Evolutionary conservation across 768 basidiomycete species (phyloP), one percentile per base, ranked within the genome.

Genomic region (Termitomyces sp.): DNA sequence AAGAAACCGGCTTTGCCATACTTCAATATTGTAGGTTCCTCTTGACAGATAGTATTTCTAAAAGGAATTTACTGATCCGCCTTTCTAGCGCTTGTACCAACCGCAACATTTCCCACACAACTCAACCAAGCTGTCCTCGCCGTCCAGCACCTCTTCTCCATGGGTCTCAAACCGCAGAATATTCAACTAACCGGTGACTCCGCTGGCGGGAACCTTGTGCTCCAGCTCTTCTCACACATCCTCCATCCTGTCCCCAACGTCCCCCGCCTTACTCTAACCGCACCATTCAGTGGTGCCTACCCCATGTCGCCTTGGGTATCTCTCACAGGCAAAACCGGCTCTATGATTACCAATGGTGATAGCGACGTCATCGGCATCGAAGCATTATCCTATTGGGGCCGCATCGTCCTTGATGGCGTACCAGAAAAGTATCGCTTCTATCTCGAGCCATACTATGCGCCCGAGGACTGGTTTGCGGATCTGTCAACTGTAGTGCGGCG

Each of bases 241-340:
- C 70, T 75, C 4, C 74, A 73, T 57, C 75, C 75, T 6, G 64
- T 69, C 18, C 50, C 58, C 1, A 56, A 42, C 15, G 64, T 71
- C 24, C 65, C 65, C 0, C 52, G 61, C 24, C 63, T 69, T 3
- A 62, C 63, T 1, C 63, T 69, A 20, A 38, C 63, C 7, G 53
- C 57, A 0, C 67, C 68, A 4, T 57, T 76, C 24, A 20, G 68
- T 12, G 68, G 72, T 3, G 66, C 63, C 8, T 70, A 64, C 39
- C 65, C 73, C 59, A 72, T 77, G 67, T 78, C 76, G 0, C 75
- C 73, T 1, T 73, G 71, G 71, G 64, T 68, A 12, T 65, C 68
- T 7, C 65, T 70, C 44, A 65, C 64, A 3, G 55, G 63, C 13
- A 54, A 67, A 7, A 46, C 53, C 0, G 57, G 60, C 16, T 69